phyloP scores from a whole-genome alignment of 2,329 filamentous ascomycete species.

The Hymenoscyphus fraxineus region DNA sequence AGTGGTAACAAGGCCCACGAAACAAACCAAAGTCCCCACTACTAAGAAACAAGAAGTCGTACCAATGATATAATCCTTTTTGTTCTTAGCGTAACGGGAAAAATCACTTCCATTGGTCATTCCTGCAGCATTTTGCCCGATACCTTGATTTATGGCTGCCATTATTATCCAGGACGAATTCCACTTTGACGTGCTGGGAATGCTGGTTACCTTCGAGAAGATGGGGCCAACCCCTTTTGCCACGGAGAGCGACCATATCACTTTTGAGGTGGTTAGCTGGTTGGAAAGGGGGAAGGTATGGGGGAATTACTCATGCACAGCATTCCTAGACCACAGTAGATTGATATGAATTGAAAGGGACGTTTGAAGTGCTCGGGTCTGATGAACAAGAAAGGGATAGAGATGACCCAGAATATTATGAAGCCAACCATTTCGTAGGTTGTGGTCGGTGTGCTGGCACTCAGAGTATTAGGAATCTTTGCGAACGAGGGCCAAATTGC shows the following conservation, averaged over 20 bases:
- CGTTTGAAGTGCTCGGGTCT: not conserved
- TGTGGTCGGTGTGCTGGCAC: not conserved
- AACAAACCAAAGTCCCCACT: not conserved
- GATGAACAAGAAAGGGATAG: not conserved
- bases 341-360: not conserved
- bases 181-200: not conserved
- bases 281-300: not conserved
- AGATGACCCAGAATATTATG: not conserved
- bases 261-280: not conserved
- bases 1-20: not conserved
- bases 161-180: not conserved
- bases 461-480: not conserved
- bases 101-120: slow-evolving; percentile 1
- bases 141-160: not conserved
- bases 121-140: not conserved
- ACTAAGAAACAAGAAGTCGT: not conserved
- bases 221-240: not conserved
- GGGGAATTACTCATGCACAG: not conserved
- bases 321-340: not conserved
- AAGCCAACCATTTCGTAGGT: slow-evolving; percentile 1
- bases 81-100: not conserved
- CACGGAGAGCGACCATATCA: not conserved
- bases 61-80: not conserved
- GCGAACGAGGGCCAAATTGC: not conserved
- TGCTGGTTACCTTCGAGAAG: not conserved